Conservation (phyloP, 805 yeast species). For the Saturnispora mendoncae region DNA sequence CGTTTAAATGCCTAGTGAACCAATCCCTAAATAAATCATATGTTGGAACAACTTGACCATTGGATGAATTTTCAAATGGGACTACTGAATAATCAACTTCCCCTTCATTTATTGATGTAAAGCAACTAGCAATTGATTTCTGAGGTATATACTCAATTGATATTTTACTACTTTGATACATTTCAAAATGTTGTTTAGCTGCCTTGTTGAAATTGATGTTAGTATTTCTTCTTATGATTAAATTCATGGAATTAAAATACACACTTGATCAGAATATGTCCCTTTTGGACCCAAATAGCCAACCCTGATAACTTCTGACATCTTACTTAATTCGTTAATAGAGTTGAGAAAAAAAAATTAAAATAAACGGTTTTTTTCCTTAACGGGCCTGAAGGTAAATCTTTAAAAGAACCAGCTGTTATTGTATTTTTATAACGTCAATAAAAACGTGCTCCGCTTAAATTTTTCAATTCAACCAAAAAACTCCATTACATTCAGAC, state of each 20-base stretch:
- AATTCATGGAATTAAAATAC: background rate
- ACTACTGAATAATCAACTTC: constrained; percentile 64
- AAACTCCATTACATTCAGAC: too few relatives aligned
- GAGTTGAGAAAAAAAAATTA: background rate
- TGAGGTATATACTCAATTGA: constrained; percentile 29
- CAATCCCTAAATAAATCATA: constrained; percentile 73
- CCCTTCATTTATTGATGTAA: constrained; percentile 38
- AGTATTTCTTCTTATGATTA: background rate
- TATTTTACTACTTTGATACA: constrained; percentile 16
- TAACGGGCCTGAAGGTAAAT: too few relatives aligned
- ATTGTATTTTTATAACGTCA: too few relatives aligned
- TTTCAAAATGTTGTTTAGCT: constrained; percentile 35
- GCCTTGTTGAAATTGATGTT: constrained; percentile 30
- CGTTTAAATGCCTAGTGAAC: constrained; percentile 26
- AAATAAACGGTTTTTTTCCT: background rate
- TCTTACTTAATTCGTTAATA: too few relatives aligned
- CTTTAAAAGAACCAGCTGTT: too few relatives aligned
- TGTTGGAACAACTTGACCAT: constrained; percentile 85
- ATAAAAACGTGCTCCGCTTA: too few relatives aligned
- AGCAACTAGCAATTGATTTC: constrained; percentile 49
- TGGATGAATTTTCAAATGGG: constrained; percentile 91
- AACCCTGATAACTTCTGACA: constrained; percentile 31
- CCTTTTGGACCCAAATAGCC: constrained; percentile 87
- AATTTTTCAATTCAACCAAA: too few relatives aligned
- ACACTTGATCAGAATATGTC: constrained; percentile 84